Base-by-base conservation (phyloP, 1,284 basidiomycete species). In the Takashimella tepidaria region DNA sequence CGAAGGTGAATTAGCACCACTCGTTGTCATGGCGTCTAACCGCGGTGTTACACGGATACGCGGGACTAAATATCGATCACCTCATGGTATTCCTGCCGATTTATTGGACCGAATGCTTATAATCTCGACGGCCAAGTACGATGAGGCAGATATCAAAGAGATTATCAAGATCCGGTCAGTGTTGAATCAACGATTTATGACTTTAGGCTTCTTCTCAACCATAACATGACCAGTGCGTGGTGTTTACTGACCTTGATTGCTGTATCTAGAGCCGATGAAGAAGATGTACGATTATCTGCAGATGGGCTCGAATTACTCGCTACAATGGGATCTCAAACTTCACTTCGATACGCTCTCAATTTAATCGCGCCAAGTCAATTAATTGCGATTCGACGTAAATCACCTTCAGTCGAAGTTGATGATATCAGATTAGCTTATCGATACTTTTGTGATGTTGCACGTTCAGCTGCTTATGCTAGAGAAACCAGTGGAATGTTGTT, bases 1-100 rank as follows among this genome's bases (percentile, higher is more conserved):
- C 46, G 95, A 98, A 73, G 87, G 86, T 59, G 93, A 96, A 61
- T 80, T 98, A 3, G 86, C 93, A 1, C 95, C 95, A 0, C 79
- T 98, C 49, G 95, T 98, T 42, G 92, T 98, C 70, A 98, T 98
- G 93, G 95, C 95, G 1, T 92, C 89, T 41, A 98, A 98, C 75
- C 83, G 95, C 19, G 95, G 95, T 12, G 91, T 93, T 82, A 85
- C 92, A 6, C 83, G 89, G 49, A 96, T 98, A 74, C 83, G 95
- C 59, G 96, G 95, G 50, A 98, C 95, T 23, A 92, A 89, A 64
- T 92, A 92, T 79, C 85, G 85, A 67, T 88, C 87, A 59, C 95
- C 95, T 1, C 95, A 98, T 70, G 95, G 95, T 45, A 83, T 98
- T 16, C 95, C 95, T 0, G 87, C 90, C 47, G 95, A 98, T 76